These are phyloP conservation scores for Hippophae tibetana DNA, from an alignment of 306 rosid species.

Conservation along the genomic window DNA sequence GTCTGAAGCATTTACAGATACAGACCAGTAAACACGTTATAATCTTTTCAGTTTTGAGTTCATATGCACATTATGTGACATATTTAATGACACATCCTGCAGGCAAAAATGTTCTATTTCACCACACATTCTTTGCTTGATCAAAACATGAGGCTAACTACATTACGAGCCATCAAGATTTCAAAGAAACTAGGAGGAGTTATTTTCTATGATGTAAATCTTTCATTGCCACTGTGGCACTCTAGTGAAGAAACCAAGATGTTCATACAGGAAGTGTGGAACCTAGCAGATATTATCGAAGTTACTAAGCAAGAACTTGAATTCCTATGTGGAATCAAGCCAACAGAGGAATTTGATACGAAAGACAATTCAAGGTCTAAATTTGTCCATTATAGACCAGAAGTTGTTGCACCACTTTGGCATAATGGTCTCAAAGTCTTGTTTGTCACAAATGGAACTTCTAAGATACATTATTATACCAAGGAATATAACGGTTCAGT, in stretches of 20 bases:
- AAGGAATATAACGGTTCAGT: constrained; percentile 62
- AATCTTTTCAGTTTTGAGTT: constrained; percentile 8
- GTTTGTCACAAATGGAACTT: constrained; percentile 95
- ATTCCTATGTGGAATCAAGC: constrained; percentile 69
- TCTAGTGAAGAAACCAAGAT: constrained; percentile 67
- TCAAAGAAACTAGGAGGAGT: constrained; percentile 71
- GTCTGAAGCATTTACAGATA: too few relatives aligned
- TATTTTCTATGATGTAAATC: constrained; percentile 81
- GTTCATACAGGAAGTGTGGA: constrained; percentile 72
- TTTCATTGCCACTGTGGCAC: constrained; percentile 82
- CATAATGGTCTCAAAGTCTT: constrained; percentile 78
- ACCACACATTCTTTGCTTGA: constrained; percentile 84
- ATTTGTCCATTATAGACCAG: constrained; percentile 68
- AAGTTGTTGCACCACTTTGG: constrained; percentile 62
- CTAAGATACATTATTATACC: constrained; percentile 90
- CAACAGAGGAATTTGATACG: constrained; percentile 81
- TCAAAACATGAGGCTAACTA: constrained; percentile 70
- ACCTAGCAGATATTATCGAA: constrained; percentile 78
- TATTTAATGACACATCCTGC: constrained; percentile 27
- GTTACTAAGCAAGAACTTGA: constrained; percentile 95
- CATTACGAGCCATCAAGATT: constrained; percentile 69
- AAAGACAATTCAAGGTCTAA: constrained; percentile 64
- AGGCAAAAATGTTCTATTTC: constrained; percentile 94
- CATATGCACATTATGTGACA: constrained; percentile 4
- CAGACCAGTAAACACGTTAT: neutral